Conservation (phyloP, 768 basidiomycete species). For the Collybiopsis confluens region DNA sequence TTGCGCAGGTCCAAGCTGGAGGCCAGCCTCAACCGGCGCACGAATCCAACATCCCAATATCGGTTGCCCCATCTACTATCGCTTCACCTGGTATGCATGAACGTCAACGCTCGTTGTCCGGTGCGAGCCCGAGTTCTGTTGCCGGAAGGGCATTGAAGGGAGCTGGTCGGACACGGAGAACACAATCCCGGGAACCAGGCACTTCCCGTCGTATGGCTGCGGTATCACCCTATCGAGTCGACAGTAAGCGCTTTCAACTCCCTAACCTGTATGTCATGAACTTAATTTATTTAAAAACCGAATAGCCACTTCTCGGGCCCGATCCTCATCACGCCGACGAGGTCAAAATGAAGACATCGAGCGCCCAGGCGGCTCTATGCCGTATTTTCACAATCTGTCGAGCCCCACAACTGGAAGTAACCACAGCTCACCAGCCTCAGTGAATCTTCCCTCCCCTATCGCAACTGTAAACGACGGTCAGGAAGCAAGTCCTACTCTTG, state of each 20-base stretch:
- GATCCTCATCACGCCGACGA: conserved; percentile 73
- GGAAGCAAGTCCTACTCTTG: conserved; percentile 54
- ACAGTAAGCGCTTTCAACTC: conserved; percentile 39
- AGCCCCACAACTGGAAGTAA: conserved; percentile 56
- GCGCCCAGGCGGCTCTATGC: conserved; percentile 33
- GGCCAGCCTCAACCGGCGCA: conserved; percentile 8
- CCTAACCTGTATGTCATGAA: conserved; percentile 1
- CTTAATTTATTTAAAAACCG: conserved; percentile 11
- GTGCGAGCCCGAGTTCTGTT: conserved; percentile 40
- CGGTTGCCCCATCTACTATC: conserved; percentile 18
- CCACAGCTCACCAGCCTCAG: conserved; percentile 75
- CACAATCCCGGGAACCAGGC: conserved; percentile 55
- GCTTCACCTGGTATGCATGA: conserved; percentile 37
- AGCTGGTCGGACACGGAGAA: conserved; percentile 50
- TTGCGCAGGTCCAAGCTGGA: conserved; percentile 29
- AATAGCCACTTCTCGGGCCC: conserved; percentile 58
- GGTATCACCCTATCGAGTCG: conserved; percentile 62
- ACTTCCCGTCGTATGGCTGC: conserved; percentile 51
- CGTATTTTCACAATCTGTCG: conserved; percentile 53
- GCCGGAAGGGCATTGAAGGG: conserved; percentile 35
- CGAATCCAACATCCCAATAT: conserved; percentile 21
- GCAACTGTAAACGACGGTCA: conserved; percentile 47
- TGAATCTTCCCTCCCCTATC: conserved; percentile 66
- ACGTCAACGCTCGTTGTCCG: conserved; percentile 47
- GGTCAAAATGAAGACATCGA: conserved; percentile 52